phyloP scores from a whole-genome alignment of 2,329 filamentous ascomycete genomes.

The Penicillium griseofulvum region DNA sequence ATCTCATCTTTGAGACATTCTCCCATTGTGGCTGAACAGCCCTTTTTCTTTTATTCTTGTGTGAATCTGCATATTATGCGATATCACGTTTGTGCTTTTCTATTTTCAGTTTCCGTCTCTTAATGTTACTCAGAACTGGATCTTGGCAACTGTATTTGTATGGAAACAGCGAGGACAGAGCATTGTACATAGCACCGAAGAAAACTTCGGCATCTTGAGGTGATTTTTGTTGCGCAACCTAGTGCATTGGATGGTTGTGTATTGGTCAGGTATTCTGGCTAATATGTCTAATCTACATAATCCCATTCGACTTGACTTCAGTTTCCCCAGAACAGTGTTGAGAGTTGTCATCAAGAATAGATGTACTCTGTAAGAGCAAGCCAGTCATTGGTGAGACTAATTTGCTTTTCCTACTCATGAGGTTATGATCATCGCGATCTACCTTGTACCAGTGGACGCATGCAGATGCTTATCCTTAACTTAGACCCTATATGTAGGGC shows the following conservation, averaged over 20 bases:
- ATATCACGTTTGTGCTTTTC: not conserved
- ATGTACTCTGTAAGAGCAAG: not conserved
- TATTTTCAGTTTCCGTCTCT: not conserved
- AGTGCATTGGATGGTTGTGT: not conserved
- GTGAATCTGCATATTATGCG: not conserved
- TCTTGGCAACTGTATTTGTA: conserved; percentile 2
- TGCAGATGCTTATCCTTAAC: not conserved
- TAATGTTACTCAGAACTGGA: not conserved
- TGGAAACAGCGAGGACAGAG: not conserved
- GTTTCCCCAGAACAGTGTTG: too few relatives aligned
- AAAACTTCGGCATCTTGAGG: not conserved
- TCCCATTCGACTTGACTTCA: not conserved
- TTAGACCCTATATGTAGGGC: not conserved
- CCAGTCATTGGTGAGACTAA: not conserved
- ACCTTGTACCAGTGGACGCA: not conserved
- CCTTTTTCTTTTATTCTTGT: not conserved
- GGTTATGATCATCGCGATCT: not conserved
- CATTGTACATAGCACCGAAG: conserved; percentile 4
- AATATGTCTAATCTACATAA: not conserved
- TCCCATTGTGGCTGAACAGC: not conserved
- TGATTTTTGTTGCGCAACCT: not conserved
- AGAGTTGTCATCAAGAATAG: not conserved
- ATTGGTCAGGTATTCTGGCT: not conserved
- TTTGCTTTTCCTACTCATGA: not conserved
- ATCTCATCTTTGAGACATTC: not conserved